Percentiles rank a stretch among this genome's conserved stretches.
These are phyloP conservation scores for Diaporthe sp. DNA, from an alignment of 2,329 filamentous ascomycete genomes.

Conservation along the genomic window DNA sequence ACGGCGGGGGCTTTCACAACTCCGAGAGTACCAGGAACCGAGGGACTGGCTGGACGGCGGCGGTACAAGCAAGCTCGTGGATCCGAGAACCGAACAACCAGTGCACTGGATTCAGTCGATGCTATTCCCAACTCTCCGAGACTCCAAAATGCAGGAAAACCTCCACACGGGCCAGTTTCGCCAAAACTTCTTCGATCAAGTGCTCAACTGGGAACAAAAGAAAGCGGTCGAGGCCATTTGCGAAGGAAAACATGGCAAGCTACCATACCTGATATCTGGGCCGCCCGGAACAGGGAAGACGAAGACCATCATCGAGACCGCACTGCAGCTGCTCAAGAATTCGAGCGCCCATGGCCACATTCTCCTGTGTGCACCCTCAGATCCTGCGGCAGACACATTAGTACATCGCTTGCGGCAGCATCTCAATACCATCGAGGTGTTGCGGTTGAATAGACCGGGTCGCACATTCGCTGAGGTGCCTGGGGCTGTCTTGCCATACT, in stretches of 20 bases:
- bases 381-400: slow-evolving; percentile 46
- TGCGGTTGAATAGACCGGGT: slow-evolving; percentile 44
- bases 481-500: slow-evolving; percentile 44
- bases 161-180: slow-evolving; percentile 39
- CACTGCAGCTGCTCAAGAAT: slow-evolving; percentile 44
- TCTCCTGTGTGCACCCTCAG: slow-evolving; percentile 47
- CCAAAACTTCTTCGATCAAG: slow-evolving; percentile 39
- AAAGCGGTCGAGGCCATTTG: slow-evolving; percentile 45
- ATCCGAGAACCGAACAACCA: background rate
- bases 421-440: slow-evolving; percentile 41
- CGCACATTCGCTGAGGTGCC: slow-evolving; percentile 44
- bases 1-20: slow-evolving; percentile 39
- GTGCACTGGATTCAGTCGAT: slow-evolving; percentile 45
- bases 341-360: slow-evolving; percentile 42
- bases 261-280: slow-evolving; percentile 48
- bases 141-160: slow-evolving; percentile 43
- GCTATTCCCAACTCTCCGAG: slow-evolving; percentile 44
- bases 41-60: background rate
- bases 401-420: slow-evolving; percentile 41
- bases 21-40: background rate
- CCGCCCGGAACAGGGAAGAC: slow-evolving; percentile 48
- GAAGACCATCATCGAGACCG: slow-evolving; percentile 46
- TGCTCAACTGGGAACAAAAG: slow-evolving; percentile 45
- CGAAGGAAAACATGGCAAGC: slow-evolving; percentile 43
- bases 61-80: background rate